Evolutionary conservation across 2,329 filamentous ascomycete species (phyloP), one percentile per base, ranked within the genome.

Genomic region (Xylaria sp.): DNA sequence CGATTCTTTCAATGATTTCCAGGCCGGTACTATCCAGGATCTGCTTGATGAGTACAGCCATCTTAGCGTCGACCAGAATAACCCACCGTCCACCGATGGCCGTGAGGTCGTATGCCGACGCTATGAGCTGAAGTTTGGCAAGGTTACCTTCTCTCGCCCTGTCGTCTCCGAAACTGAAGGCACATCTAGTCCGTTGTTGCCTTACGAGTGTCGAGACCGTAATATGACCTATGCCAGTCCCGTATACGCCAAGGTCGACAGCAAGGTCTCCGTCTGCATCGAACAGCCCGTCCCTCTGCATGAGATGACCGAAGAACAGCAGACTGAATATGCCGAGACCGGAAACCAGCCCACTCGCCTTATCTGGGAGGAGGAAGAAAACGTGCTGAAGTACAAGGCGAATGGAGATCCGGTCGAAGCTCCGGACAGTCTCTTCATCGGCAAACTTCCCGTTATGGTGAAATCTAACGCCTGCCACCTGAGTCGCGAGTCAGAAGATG

Each of bases 1-100:
- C 71, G 95, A 98, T 80, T 99, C 97, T 0, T 99, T 97, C 82
- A 94, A 99, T 82, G 94, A 98, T 79, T 99, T 99, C 78, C 94
- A 96, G 66, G 91, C 92, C 69, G 94, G 93, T 25, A 98, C 94
- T 0, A 95, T 99, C 82, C 94, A 98, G 78, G 93, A 97, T 76
- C 89, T 99, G 69, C 92, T 99, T 68, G 91, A 94, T 76, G 96
- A 98, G 81, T 95, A 97, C 79, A 93, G 93, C 48, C 90, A 91
- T 73, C 91, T 98, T 70, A 94, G 93, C n/a, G 89, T 99, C 72
- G 96, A 99, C 78, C 93, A 98, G 80, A 95, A 94, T 70, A 91
- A 94, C 71, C 92, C 94, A 4, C 90, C 91, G 6, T 73, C 75
- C 67, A 87, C 90, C 65, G 90, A 93, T 68, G 93, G 93, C 75